phyloP scores from a whole-genome alignment of 2,329 filamentous ascomycete species.

The Neonectria coccinea region DNA sequence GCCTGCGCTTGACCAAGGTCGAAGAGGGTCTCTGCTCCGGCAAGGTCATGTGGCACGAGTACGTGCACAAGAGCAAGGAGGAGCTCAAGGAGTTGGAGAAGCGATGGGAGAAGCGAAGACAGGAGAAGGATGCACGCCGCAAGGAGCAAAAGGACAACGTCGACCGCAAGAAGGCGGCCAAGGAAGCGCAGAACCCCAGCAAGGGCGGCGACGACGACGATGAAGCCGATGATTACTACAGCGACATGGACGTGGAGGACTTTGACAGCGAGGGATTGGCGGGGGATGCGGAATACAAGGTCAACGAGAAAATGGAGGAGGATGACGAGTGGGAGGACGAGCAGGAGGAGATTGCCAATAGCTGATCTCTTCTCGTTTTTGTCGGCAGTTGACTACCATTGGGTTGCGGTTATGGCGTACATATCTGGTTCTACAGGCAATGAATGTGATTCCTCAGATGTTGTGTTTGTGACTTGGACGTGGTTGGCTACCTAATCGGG shows the following conservation, averaged over 20 bases:
- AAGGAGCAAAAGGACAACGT: constrained; percentile 91
- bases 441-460: constrained; percentile 38
- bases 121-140: constrained; percentile 85
- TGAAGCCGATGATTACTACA: constrained; percentile 57
- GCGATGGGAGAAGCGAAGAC: constrained; percentile 81
- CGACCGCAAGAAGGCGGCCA: constrained; percentile 78
- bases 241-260: constrained; percentile 59
- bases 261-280: constrained; percentile 65
- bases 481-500: neutral
- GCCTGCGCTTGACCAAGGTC: constrained; percentile 90
- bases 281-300: constrained; percentile 62
- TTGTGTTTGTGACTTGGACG: neutral
- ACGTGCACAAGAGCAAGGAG: constrained; percentile 83
- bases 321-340: constrained; percentile 66
- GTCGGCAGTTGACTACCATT: constrained; percentile 27
- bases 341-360: constrained; percentile 54
- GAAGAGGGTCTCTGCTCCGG: constrained; percentile 93
- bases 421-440: constrained; percentile 40
- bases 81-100: constrained; percentile 85
- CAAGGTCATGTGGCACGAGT: constrained; percentile 98
- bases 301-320: constrained; percentile 62
- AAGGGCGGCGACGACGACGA: constrained; percentile 52
- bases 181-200: constrained; percentile 56
- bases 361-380: constrained; percentile 26
- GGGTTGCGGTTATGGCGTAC: constrained; percentile 41